Base-by-base conservation (phyloP, 208 protist genomes). In the Trichomonas tenax region DNA sequence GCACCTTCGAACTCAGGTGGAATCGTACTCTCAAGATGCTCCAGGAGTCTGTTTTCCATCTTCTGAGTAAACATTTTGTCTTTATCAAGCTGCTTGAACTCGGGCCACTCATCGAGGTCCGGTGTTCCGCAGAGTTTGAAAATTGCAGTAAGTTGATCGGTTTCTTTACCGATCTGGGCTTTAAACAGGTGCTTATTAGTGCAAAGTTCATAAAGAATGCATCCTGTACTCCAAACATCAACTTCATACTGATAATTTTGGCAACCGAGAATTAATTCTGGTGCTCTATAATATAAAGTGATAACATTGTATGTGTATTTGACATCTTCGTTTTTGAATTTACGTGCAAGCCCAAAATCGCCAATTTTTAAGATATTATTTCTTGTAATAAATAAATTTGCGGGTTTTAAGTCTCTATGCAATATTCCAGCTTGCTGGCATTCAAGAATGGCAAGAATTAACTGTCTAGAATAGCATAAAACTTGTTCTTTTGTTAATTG, bases 171-270 rank as follows among this genome's bases (percentile, higher is more conserved):
- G 4, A 72, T 72, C 4, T 17, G 58, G 58, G 58, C 58, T n/a
- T 72, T 72, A 15, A 93, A 93, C 36, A 93, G 31, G 14, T 17
- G 6, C 9, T 93, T 38, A 0, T 93, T 93, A 9, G 40, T 51
- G 10, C 41, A 48, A 8, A 96, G 26, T 21, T 96, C 93, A 63
- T 82, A 82, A 34, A 96, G 31, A 17, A 96, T 49, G 38, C 93
- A 96, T 44, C 49, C 93, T 44, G 72, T 38, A 46, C 49, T 82
- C 93, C 93, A 96, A n/a, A 96, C 63, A 49, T 96, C 93, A 14
- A 96, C 51, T 63, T 81, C 51, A 26, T 96, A 96, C 17, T 96
- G 38, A 38, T 96, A 96, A 36, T 82, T 31, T 10, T 82, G 36
- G 31, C 49, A 63, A 34, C 41, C 93, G 0, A 96, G 26, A 36